A percentile compares a stretch with the other conserved stretches of the same genome.
Evolutionary conservation across 257 asterid species (phyloP).

Genomic region (Plantago ovata): DNA sequence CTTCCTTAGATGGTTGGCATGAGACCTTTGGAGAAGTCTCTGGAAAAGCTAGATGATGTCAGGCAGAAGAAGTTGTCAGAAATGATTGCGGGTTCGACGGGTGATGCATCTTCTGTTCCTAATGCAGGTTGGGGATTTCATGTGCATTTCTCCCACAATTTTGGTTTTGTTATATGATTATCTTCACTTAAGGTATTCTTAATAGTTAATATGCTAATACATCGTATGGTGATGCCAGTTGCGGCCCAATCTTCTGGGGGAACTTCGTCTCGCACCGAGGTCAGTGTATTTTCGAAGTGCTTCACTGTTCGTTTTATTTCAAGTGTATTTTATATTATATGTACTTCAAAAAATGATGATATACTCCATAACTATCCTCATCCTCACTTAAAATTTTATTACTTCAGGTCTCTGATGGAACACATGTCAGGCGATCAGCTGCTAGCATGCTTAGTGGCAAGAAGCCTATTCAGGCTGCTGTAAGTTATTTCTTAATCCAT

Average conservation of each 20-base stretch:
- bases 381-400: slow-evolving; percentile 21
- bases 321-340: too few species aligned
- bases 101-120: slow-evolving; percentile 43
- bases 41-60: slow-evolving; percentile 91
- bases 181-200: slow-evolving; percentile 9
- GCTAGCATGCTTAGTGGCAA: slow-evolving; percentile 98
- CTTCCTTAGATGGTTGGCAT: slow-evolving; percentile 79
- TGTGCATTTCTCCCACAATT: slow-evolving; percentile 13
- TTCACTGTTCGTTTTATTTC: too few species aligned
- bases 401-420: slow-evolving; percentile 63
- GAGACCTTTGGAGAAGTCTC: slow-evolving; percentile 93
- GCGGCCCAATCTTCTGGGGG: slow-evolving; percentile 58
- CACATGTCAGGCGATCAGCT: slow-evolving; percentile 75
- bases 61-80: slow-evolving; percentile 91
- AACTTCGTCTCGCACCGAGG: slow-evolving; percentile 46
- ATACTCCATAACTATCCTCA: too few species aligned
- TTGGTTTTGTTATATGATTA: neutral
- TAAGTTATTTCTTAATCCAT: slow-evolving; percentile 33
- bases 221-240: slow-evolving; percentile 31
- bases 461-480: slow-evolving; percentile 72
- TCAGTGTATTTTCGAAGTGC: slow-evolving; percentile 27
- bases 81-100: slow-evolving; percentile 81
- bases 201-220: slow-evolving; percentile 19
- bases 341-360: too few species aligned
- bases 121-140: slow-evolving; percentile 53